Conservation (phyloP, 768 basidiomycete genomes). For the Lepiota subincarnata region DNA sequence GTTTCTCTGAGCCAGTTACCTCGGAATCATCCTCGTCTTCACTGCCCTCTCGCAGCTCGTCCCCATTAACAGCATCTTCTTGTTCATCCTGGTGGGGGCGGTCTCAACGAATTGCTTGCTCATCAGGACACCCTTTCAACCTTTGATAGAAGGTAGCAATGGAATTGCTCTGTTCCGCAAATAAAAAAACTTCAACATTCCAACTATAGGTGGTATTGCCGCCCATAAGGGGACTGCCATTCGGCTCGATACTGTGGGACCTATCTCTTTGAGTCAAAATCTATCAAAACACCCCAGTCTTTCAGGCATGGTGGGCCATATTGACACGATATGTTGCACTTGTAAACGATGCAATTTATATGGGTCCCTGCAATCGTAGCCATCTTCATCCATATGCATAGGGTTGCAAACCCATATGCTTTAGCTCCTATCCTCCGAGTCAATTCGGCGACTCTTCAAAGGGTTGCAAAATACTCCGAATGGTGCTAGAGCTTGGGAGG, state of each 20-base stretch:
- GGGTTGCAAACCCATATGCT: too few species aligned
- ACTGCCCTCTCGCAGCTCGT: constrained; percentile 16
- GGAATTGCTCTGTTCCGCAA: not conserved
- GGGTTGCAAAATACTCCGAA: too few species aligned
- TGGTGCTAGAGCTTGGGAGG: too few species aligned
- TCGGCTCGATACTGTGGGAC: not conserved
- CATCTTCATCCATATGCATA: too few species aligned
- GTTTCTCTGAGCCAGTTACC: not conserved
- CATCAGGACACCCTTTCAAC: not conserved
- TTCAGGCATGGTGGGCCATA: constrained; percentile 30
- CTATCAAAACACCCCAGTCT: not conserved
- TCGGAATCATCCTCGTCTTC: constrained; percentile 18
- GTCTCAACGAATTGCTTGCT: not conserved
- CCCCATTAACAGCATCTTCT: constrained; percentile 14
- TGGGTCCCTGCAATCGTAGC: too few species aligned
- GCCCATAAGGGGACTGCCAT: constrained; percentile 1
- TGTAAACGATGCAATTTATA: too few species aligned
- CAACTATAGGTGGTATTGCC: not conserved
- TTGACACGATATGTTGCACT: too few species aligned
- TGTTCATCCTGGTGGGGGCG: constrained; percentile 1
- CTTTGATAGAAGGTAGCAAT: not conserved
- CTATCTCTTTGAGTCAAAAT: not conserved
- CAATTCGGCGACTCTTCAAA: too few species aligned
- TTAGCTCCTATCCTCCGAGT: too few species aligned
- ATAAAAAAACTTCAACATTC: constrained; percentile 20